Evolutionary conservation across 441 rosid species (phyloP).

Genomic region (Theobroma grandiflorum): DNA sequence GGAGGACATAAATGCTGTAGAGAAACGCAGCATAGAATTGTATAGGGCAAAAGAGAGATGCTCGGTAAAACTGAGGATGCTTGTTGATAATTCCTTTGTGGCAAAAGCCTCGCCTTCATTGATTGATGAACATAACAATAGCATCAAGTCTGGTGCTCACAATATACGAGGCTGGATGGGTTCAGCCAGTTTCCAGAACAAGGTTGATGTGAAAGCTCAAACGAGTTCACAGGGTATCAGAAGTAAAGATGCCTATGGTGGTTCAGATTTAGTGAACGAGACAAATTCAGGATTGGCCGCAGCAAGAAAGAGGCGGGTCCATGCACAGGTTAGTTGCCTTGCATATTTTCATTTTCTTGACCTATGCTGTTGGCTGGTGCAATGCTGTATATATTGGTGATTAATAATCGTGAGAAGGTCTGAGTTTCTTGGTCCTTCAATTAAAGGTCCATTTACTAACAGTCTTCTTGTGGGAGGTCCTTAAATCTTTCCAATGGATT

Average conservation of each 20-base stretch:
- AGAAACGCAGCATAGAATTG: constrained; percentile 36
- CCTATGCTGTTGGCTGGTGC: constrained; percentile 1
- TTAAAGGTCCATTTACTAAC: background rate
- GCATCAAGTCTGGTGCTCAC: background rate
- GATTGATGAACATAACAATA: constrained; percentile 29
- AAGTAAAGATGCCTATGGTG: constrained; percentile 26
- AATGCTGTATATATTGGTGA: background rate
- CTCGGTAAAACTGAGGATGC: constrained; percentile 32
- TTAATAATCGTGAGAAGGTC: background rate
- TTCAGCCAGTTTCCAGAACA: constrained; percentile 24
- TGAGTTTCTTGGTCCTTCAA: background rate
- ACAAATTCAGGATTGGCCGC: constrained; percentile 32
- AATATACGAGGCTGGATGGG: constrained; percentile 25
- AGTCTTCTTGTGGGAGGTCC: background rate
- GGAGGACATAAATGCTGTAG: constrained; percentile 45
- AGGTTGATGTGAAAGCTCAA: constrained; percentile 34
- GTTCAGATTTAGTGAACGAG: constrained; percentile 23
- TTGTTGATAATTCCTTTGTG: constrained; percentile 27
- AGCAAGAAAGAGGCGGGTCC: constrained; percentile 38
- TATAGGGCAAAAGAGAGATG: constrained; percentile 31
- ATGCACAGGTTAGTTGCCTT: constrained; percentile 38
- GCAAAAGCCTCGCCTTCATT: constrained; percentile 24
- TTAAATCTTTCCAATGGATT: background rate
- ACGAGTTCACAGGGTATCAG: constrained; percentile 32
- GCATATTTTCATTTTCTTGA: constrained; percentile 5